A percentile compares a stretch with the other conserved stretches of the same genome.
Evolutionary conservation across 1,284 basidiomycete species (phyloP).

Genomic region (Lignosus rhinocerotis): DNA sequence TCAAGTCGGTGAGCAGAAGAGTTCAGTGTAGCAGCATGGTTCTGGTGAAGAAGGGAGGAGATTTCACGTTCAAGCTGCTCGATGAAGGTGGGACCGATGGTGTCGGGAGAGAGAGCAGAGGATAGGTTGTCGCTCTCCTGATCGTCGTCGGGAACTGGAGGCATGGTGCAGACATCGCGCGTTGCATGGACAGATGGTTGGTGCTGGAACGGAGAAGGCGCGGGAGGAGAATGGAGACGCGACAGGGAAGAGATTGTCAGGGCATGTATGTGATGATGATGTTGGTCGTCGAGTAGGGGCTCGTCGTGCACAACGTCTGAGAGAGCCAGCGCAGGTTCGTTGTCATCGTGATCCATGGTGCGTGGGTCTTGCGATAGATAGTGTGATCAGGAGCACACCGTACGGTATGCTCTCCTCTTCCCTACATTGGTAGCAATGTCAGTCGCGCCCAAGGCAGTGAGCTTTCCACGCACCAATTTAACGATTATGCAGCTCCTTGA

Average conservation of each 20-base stretch:
- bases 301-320: conserved; percentile 81
- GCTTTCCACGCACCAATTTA: conserved; percentile 6
- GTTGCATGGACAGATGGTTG: conserved; percentile 14
- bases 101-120: conserved; percentile 28
- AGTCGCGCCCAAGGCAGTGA: conserved; percentile 10
- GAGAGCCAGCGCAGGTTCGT: conserved; percentile 61
- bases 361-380: neutral
- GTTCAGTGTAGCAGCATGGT: conserved; percentile 59
- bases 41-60: conserved; percentile 66
- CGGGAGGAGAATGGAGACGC: conserved; percentile 25
- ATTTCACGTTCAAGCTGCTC: conserved; percentile 77
- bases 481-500: neutral
- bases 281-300: conserved; percentile 42
- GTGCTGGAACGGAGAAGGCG: conserved; percentile 38
- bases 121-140: conserved; percentile 28
- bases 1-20: conserved; percentile 43
- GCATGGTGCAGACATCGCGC: conserved; percentile 6
- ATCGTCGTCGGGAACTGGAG: conserved; percentile 14
- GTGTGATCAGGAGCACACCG: conserved; percentile 2
- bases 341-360: conserved; percentile 54
- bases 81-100: conserved; percentile 44
- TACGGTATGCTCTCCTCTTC: conserved; percentile 1
- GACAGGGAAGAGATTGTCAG: conserved; percentile 21
- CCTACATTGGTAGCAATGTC: conserved; percentile 4
- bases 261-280: conserved; percentile 37